Evolutionary conservation across 352 stramenopile genomes (phyloP), one percentile per base, ranked within the genome.

Genomic region (Globisporangium rhizosaccharum): DNA sequence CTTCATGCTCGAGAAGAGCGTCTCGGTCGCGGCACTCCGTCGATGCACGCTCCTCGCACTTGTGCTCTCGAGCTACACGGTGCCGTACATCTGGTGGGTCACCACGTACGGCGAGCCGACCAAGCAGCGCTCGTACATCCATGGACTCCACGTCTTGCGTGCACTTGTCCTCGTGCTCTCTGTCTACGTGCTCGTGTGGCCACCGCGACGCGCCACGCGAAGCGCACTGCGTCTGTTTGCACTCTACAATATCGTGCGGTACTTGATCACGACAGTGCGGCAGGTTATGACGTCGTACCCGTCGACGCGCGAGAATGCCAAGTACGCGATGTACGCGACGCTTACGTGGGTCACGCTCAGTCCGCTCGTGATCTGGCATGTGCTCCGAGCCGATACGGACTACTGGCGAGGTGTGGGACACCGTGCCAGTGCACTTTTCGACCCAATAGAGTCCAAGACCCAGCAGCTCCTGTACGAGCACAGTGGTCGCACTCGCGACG

Each of bases 1-100:
- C 11, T 58, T 82, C 23, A 66, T 82, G 59, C 66, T 72, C 28
- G 59, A 82, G 51, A 85, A 85, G 47, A 85, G 71, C 47, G 18
- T 82, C 3, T 82, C 75, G 4, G 11, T 58, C 1, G 64, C 70
- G n/a, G 75, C 73, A 0, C 25, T 85, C 5, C 37, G 63, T 3
- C 75, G 73, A 15, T 59, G 54, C 1, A 26, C 72, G 7, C 30
- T 23, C 15, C 60, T 74, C 12, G 59, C 72, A 9, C 0, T 82
- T 1, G 7, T 70, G 4, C 23, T 78, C 3, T 69, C 68, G 0
- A 65, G 57, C 18, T 74, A 74, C 57, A 63, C 52, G 8, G 48
- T 75, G 1, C 28, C 61, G 50, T 71, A 70, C 46, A 50, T 73
- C 14, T 58, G 56, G 45, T 72, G 62, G 30, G 25, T 59, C 30